phyloP scores from a whole-genome alignment of 2,329 filamentous ascomycete genomes.

The Colletotrichum acutatum region DNA sequence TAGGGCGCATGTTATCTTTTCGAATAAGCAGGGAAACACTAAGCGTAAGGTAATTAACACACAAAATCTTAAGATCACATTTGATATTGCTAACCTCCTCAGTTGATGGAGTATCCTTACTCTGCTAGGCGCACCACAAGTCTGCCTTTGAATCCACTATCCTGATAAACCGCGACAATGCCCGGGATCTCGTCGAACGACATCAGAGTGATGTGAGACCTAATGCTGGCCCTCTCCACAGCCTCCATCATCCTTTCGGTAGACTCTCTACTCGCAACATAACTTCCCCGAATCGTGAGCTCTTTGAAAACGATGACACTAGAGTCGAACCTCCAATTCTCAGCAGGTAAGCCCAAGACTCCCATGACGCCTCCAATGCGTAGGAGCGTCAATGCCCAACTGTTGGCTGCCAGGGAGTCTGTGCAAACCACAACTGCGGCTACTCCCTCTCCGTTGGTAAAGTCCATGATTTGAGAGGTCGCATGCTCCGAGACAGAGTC shows the following conservation, averaged over 20 bases:
- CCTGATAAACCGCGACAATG: constrained; percentile 42
- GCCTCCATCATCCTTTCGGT: constrained; percentile 45
- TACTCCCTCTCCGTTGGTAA: constrained; percentile 45
- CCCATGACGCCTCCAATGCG: constrained; percentile 44
- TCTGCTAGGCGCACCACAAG: constrained; percentile 42
- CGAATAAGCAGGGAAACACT: too few relatives aligned
- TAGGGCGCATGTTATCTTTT: too few relatives aligned
- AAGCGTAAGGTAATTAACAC: too few relatives aligned
- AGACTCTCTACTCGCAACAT: constrained; percentile 43
- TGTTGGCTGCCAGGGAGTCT: constrained; percentile 44
- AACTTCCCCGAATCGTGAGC: constrained; percentile 44
- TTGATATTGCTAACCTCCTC: background rate
- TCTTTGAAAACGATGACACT: constrained; percentile 44
- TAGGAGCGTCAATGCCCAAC: constrained; percentile 43
- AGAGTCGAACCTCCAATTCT: constrained; percentile 47
- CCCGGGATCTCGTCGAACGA: constrained; percentile 41
- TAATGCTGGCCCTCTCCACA: constrained; percentile 40
- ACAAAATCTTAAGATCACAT: background rate
- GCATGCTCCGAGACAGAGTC: constrained; percentile 39
- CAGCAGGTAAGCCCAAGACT: constrained; percentile 44
- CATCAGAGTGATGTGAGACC: constrained; percentile 42
- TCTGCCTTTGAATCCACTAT: constrained; percentile 43
- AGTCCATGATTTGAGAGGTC: constrained; percentile 38
- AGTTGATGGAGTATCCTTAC: background rate
- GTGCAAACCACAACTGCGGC: constrained; percentile 46